Conservation (phyloP, 139 green algal genomes). For the Bryopsis sp. region DNA sequence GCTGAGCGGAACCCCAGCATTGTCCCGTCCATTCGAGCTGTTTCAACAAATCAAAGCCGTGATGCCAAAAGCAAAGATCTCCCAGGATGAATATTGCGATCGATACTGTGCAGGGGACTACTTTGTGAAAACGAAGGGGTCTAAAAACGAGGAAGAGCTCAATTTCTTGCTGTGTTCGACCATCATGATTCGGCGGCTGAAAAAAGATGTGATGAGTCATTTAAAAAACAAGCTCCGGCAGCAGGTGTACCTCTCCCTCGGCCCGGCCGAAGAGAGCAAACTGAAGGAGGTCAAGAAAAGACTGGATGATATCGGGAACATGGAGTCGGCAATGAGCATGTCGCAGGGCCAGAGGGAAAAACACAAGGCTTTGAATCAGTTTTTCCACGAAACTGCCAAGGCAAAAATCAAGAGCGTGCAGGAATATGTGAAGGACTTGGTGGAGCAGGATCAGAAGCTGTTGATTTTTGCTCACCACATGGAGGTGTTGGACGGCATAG, state of each 20-base stretch:
- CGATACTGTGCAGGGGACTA: constrained; percentile 50
- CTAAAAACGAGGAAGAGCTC: constrained; percentile 71
- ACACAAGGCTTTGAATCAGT: neutral
- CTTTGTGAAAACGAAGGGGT: constrained; percentile 27
- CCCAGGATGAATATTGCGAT: constrained; percentile 47
- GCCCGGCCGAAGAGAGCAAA: neutral
- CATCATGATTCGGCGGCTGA: constrained; percentile 87
- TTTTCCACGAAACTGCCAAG: neutral
- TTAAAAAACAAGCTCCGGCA: constrained; percentile 80
- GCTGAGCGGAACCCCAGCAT: constrained; percentile 66
- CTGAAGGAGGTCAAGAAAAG: neutral
- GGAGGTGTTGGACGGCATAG: constrained; percentile 63
- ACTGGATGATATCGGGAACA: neutral
- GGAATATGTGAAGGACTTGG: constrained; percentile 20
- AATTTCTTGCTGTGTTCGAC: constrained; percentile 55
- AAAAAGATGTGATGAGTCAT: constrained; percentile 83
- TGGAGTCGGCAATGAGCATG: neutral
- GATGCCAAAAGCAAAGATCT: constrained; percentile 51
- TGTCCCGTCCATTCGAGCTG: constrained; percentile 62
- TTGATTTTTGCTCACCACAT: constrained; percentile 91
- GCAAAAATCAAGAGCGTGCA: neutral
- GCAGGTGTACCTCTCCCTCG: constrained; percentile 41
- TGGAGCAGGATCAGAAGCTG: constrained; percentile 69
- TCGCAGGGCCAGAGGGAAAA: neutral
- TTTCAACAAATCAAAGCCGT: constrained; percentile 51